These are phyloP conservation scores for Tolypocladium paradoxum DNA, from an alignment of 2,329 filamentous ascomycete species.

Conservation along the genomic window DNA sequence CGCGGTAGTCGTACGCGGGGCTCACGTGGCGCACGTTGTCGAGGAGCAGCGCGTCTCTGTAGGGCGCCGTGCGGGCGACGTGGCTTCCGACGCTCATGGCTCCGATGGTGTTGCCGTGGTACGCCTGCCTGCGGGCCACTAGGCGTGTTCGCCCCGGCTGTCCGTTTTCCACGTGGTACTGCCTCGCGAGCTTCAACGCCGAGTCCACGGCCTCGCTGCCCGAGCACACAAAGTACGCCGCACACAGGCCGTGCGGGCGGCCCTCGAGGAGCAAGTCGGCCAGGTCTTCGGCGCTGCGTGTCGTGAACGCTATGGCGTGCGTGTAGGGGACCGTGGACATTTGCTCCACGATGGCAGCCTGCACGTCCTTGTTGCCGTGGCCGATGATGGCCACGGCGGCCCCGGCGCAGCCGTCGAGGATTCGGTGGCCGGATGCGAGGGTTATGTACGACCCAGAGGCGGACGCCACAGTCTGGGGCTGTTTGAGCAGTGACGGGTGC, in stretches of 20 bases:
- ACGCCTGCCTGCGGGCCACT: constrained; percentile 31
- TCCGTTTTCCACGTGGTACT: constrained; percentile 33
- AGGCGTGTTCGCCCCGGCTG: constrained; percentile 24
- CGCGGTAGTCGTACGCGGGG: constrained; percentile 56
- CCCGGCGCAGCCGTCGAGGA: constrained; percentile 65
- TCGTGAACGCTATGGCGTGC: constrained; percentile 27
- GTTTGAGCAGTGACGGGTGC: constrained; percentile 21
- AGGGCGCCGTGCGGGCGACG: constrained; percentile 46
- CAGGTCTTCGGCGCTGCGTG: constrained; percentile 35
- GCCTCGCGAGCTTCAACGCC: constrained; percentile 35
- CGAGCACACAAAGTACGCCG: constrained; percentile 23
- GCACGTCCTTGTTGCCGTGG: constrained; percentile 51
- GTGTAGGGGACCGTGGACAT: constrained; percentile 42
- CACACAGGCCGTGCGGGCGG: constrained; percentile 23
- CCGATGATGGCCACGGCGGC: constrained; percentile 50
- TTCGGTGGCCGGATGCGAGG: constrained; percentile 17
- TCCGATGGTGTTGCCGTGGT: constrained; percentile 46
- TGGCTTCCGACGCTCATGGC: constrained; percentile 56
- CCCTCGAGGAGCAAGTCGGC: constrained; percentile 25
- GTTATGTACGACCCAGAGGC: constrained; percentile 28
- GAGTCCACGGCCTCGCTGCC: constrained; percentile 34
- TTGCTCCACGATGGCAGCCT: constrained; percentile 47
- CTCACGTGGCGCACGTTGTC: constrained; percentile 49
- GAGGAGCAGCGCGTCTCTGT: constrained; percentile 28
- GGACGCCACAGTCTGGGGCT: constrained; percentile 25